These are phyloP conservation scores for Fistulinella staudtii DNA, from an alignment of 1,284 basidiomycete genomes.

Conservation along the genomic window DNA sequence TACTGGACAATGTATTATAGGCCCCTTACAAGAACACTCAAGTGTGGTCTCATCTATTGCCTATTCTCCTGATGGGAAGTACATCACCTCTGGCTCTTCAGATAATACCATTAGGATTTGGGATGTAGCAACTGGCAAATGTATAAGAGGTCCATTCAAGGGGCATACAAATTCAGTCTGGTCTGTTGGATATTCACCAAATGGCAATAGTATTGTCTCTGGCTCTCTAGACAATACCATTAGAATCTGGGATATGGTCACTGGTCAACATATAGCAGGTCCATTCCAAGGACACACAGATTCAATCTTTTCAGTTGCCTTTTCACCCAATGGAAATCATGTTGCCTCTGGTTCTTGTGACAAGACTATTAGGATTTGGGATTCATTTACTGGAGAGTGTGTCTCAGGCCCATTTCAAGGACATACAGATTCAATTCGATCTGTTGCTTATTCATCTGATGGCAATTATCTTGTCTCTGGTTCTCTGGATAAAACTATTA, in stretches of 20 bases:
- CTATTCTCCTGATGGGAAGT: no score
- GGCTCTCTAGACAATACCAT: not conserved
- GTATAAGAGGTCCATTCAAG: no score
- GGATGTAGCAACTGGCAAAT: no score
- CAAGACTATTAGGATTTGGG: not conserved
- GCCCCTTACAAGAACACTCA: no score
- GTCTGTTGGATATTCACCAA: no score
- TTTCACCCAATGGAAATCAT: not conserved
- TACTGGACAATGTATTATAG: no score
- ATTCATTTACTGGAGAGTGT: not conserved
- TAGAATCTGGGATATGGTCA: not conserved
- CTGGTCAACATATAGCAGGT: not conserved
- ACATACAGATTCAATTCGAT: not conserved
- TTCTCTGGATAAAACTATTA: not conserved
- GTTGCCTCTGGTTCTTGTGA: not conserved
- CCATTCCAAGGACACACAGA: not conserved
- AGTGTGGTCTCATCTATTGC: not conserved
- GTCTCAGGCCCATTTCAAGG: not conserved
- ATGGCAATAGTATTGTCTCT: not conserved
- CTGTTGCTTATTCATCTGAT: slow-evolving; percentile 1
- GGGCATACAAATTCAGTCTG: no score
- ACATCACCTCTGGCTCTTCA: no score
- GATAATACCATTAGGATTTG: no score
- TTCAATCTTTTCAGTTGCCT: not conserved
- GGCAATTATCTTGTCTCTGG: not conserved